phyloP scores from a whole-genome alignment of 352 stramenopile species.

The Elongisporangium undulatum region DNA sequence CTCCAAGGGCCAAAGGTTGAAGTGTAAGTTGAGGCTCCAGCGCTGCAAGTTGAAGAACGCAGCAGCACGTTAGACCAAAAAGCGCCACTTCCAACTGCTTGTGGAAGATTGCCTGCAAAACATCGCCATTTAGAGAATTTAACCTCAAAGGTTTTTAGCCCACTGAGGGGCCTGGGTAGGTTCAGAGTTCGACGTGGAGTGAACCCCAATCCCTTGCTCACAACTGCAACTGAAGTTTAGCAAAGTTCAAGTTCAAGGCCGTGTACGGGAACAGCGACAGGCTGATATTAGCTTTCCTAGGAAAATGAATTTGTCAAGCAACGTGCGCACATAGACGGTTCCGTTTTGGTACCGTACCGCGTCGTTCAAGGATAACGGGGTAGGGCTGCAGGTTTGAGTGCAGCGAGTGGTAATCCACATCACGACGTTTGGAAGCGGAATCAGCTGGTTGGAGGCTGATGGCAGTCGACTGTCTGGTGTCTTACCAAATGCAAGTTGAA shows the following conservation, averaged over 20 bases:
- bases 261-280: background rate
- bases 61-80: background rate
- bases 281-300: background rate
- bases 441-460: background rate
- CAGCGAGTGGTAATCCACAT: background rate
- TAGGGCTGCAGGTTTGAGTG: background rate
- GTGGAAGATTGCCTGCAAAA: background rate
- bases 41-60: background rate
- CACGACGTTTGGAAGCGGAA: background rate
- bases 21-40: background rate
- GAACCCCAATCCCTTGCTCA: constrained; percentile 3
- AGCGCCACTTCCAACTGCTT: background rate
- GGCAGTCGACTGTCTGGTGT: background rate
- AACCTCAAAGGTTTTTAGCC: background rate
- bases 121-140: background rate
- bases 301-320: background rate
- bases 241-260: constrained; percentile 25
- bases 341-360: background rate
- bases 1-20: background rate
- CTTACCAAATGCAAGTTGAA: background rate
- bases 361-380: background rate
- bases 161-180: background rate
- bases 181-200: background rate
- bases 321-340: background rate
- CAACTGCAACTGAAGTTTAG: constrained; percentile 21